Base-by-base conservation (phyloP, 331 rosid species). In the Quercus lobata region DNA sequence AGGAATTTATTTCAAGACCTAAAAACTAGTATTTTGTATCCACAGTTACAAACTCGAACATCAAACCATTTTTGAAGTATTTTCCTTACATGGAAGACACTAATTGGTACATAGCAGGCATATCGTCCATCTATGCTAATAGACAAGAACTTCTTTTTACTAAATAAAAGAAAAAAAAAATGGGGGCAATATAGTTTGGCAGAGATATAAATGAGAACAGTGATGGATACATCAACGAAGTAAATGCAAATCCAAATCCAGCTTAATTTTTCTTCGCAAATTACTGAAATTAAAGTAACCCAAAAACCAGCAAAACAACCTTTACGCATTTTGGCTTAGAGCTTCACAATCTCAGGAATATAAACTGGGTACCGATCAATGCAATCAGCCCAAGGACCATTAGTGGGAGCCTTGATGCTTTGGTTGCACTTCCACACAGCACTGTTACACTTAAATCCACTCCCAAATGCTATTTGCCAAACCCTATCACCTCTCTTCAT, bases 361-460 rank as follows among this genome's bases (percentile, higher is more conserved):
- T 91, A 85, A 69, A 93, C 99, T 0, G 99, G 99, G 57, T 95
- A 95, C 49, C 91, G 85, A 60, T 93, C 84, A 66, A 95, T 91
- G 76, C 99, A 91, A 78, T 93, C 98, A 2, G 87, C 56, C 99
- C 99, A 95, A 4, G 99, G 94, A 8, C 94, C 92, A 78, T 93
- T 92, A 0, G 58, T 0, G 0, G 93, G 84, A 0, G 89, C 79
- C 55, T 91, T 90, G 57, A 95, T 93, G 18, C 27, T 87, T 25
- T 81, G 82, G 85, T 94, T 94, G 52, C 97, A 92, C 63, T 92
- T 91, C 98, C 97, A 94, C 19, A 94, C 97, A 0, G 98, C 98
- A 29, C 97, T 91, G 87, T 94, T 94, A 76, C 98, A 94, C 76
- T 94, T 94, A 37, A 94, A 94, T 0, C 98, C 92, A 25, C 92